These are phyloP conservation scores for Gossypium laxum DNA, from an alignment of 441 rosid genomes.

Conservation along the genomic window DNA sequence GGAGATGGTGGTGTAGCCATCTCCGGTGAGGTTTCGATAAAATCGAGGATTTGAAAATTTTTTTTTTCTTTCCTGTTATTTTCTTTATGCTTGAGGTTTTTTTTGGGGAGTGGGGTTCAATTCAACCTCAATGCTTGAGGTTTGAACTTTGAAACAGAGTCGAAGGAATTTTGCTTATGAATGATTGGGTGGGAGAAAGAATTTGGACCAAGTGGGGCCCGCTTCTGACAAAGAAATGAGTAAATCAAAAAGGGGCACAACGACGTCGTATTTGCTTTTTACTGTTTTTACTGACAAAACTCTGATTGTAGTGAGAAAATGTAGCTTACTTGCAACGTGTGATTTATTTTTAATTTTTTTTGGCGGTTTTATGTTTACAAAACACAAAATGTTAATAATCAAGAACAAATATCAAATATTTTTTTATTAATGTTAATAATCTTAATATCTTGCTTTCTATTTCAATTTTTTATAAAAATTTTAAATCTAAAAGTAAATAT, in stretches of 20 bases:
- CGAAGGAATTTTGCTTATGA: not conserved
- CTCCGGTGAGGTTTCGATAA: constrained; percentile 3
- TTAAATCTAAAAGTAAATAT: too few species aligned
- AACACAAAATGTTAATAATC: too few species aligned
- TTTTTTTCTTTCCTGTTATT: not conserved
- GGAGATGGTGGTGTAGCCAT: constrained; percentile 11
- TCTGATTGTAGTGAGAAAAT: not conserved
- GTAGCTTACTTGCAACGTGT: not conserved
- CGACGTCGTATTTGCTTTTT: not conserved
- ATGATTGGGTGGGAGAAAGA: not conserved
- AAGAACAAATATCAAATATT: too few species aligned
- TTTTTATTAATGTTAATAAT: too few species aligned
- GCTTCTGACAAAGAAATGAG: not conserved
- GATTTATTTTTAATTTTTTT: not conserved
- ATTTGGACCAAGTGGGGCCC: not conserved
- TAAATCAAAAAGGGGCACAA: not conserved
- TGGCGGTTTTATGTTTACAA: not conserved
- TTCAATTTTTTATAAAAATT: too few species aligned
- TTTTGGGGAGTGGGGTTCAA: too few species aligned
- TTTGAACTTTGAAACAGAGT: not conserved
- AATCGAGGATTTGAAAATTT: not conserved
- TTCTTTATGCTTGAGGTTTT: too few species aligned
- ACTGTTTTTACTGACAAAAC: not conserved
- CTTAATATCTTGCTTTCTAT: too few species aligned
- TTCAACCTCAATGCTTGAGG: not conserved